These are phyloP conservation scores for Rhizophlyctis rosea DNA, from an alignment of 192 early-diverging fungal genomes.

Conservation along the genomic window DNA sequence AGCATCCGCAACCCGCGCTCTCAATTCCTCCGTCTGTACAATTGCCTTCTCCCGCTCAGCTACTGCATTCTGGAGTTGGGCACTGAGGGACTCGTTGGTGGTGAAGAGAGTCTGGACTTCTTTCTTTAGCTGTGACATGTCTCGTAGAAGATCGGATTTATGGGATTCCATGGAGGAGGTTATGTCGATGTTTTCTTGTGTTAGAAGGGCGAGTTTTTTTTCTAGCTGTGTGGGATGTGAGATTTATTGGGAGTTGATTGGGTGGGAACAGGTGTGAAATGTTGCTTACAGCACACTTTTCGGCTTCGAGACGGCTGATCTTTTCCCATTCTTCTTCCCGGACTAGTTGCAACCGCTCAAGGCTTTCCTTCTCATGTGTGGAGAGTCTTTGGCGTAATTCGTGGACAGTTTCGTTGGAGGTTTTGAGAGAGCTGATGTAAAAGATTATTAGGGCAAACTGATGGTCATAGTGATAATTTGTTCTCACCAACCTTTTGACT, in stretches of 20 bases:
- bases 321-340: conserved; percentile 46
- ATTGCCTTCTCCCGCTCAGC: conserved; percentile 3
- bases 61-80: not conserved
- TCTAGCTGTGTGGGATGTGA: no score
- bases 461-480: not conserved
- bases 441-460: not conserved
- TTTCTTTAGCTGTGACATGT: conserved; percentile 11
- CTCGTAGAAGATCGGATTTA: no score
- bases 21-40: not conserved
- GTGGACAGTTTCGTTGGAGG: conserved; percentile 20
- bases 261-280: not conserved
- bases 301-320: conserved; percentile 28
- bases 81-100: conserved; percentile 4
- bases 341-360: conserved; percentile 35
- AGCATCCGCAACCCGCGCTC: not conserved
- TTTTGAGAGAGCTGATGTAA: conserved; percentile 22
- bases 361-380: conserved; percentile 31
- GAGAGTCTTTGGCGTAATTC: conserved; percentile 27
- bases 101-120: not conserved
- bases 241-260: not conserved
- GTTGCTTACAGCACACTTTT: conserved; percentile 30
- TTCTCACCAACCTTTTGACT: conserved; percentile 31
- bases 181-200: no score
- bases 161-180: no score
- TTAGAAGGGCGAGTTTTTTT: no score